phyloP scores from a whole-genome alignment of 2,329 filamentous ascomycete genomes.

The Blastomyces silverae region DNA sequence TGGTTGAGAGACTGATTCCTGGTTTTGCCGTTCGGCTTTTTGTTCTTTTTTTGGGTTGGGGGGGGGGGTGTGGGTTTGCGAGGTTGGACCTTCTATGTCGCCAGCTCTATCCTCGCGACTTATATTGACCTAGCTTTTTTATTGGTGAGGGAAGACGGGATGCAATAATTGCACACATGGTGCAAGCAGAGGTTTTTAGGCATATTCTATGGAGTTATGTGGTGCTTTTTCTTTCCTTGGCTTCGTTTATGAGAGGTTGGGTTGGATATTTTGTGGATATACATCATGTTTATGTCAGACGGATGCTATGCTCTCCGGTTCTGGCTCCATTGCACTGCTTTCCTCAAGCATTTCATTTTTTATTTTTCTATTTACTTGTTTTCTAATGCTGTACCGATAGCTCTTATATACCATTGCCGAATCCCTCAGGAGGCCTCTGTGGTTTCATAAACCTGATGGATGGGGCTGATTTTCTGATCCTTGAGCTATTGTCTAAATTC shows the following conservation, averaged over 20 bases:
- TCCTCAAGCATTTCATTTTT: neutral
- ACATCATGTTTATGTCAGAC: neutral
- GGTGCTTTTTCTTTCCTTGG: neutral
- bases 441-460: neutral
- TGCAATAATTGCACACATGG: neutral
- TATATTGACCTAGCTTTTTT: neutral
- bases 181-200: neutral
- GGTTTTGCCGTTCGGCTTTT: slow-evolving; percentile 13
- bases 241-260: neutral
- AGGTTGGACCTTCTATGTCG: neutral
- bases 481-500: neutral
- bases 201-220: slow-evolving; percentile 7
- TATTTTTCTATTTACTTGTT: neutral
- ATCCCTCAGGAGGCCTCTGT: neutral
- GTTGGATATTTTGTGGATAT: neutral
- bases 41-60: slow-evolving; percentile 13
- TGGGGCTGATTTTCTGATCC: neutral
- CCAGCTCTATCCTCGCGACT: neutral
- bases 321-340: neutral
- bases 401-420: neutral
- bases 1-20: slow-evolving; percentile 72
- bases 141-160: neutral
- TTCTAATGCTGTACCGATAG: slow-evolving; percentile 2
- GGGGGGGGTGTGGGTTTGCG: slow-evolving; percentile 2
- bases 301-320: neutral